Conservation (phyloP, 805 yeast species). For the Novakomyces olei region DNA sequence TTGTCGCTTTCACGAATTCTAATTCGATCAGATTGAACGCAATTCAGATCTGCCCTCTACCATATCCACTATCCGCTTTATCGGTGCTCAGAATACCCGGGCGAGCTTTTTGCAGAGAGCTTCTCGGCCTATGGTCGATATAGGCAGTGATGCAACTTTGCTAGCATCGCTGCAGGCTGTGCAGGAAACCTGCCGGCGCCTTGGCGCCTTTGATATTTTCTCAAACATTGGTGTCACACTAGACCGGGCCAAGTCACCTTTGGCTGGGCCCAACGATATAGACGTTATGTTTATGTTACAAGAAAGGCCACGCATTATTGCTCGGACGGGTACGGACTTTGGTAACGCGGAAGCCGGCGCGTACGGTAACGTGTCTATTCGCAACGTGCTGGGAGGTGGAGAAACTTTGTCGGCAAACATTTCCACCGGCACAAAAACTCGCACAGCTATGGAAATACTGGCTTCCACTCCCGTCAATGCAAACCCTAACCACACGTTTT, state of each 20-base stretch:
- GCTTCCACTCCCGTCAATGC: slow-evolving; percentile 3
- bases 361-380: slow-evolving; percentile 48
- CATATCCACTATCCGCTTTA: slow-evolving; percentile 2
- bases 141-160: not conserved
- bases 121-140: not conserved
- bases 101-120: slow-evolving; percentile 1
- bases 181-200: slow-evolving; percentile 13
- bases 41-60: not conserved
- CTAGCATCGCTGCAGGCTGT: slow-evolving; percentile 9
- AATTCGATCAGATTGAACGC: too few relatives aligned
- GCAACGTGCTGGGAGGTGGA: slow-evolving; percentile 47
- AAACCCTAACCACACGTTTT: not conserved
- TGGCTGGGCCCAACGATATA: slow-evolving; percentile 7
- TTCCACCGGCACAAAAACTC: slow-evolving; percentile 38
- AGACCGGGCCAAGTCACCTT: slow-evolving; percentile 8
- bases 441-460: slow-evolving; percentile 10
- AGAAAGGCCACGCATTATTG: slow-evolving; percentile 40
- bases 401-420: slow-evolving; percentile 27
- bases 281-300: slow-evolving; percentile 11
- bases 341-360: slow-evolving; percentile 98
- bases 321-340: slow-evolving; percentile 83
- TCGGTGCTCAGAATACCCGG: slow-evolving; percentile 2
- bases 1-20: too few relatives aligned
- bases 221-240: slow-evolving; percentile 12
- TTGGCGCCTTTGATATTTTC: slow-evolving; percentile 14